Base-by-base conservation (phyloP, 2,329 filamentous ascomycete genomes). In the Penicillium sclerotiorum region DNA sequence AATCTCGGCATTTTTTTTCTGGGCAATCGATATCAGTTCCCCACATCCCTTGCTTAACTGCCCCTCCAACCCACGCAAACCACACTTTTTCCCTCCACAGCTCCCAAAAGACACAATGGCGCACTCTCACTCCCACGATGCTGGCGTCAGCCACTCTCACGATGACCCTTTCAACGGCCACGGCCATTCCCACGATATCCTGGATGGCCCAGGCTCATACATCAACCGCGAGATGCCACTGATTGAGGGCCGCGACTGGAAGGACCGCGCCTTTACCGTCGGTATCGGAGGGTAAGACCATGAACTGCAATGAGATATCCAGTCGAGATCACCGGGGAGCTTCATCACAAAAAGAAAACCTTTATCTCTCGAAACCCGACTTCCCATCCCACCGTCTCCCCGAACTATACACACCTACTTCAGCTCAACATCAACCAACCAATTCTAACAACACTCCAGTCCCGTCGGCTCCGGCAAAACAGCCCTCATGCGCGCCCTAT, bases 401-500 rank as follows among this genome's bases (percentile, higher is more conserved):
- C 9, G 25, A 28, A 9, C 25, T 28, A 28, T 28, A 28, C 13
- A 28, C 25, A 6, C 11, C 25, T 13, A 28, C 13, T 21, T 21
- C n/a, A 36, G 18, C n/a, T 35, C 33, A 15, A 36, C 12, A 20
- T 17, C 33, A 36, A 8, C 13, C 8, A 18, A 36, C 7, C 17
- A 20, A 30, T n/a, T 44, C 35, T 49, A 30, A 49, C 39, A 30
- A 8, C 3, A 44, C 15, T 25, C 8, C 4, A 95, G 92, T 36
- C 94, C 94, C 53, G 94, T 99, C 46, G 94, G 94, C 57, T 96
- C 92, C 20, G 94, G 94, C 67, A 99, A 99, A 74, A 97, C 94
- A 0, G 94, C 94, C 15, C 83, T 97, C 22, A 97, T 99, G 93
- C 85, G 96, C 9, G 87, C 89, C 32, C 88, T 97, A 60, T 96